Conservation (phyloP, 441 rosid species). For the Syzygium syzygioides region DNA sequence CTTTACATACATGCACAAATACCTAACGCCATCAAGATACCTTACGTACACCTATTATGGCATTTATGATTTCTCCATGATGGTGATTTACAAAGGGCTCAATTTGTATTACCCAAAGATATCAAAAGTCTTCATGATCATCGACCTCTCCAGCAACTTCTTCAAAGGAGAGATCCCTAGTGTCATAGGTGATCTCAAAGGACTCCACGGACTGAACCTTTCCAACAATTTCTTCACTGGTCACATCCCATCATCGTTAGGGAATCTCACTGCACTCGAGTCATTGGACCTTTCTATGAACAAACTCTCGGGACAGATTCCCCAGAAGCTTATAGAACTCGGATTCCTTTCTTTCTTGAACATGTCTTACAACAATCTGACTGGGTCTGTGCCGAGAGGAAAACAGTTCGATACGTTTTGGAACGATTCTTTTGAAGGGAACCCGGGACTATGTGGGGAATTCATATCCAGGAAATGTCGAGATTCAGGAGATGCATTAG, state of each 20-base stretch:
- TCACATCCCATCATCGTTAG: not conserved
- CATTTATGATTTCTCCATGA: rapidly evolving
- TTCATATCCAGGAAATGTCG: not conserved
- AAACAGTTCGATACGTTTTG: not conserved
- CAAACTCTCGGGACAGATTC: not conserved
- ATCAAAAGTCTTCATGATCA: not conserved
- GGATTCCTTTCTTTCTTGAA: not conserved
- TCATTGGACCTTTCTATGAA: not conserved
- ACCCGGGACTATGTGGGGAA: not conserved
- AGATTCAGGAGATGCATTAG: rapidly evolving
- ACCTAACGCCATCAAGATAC: rapidly evolving
- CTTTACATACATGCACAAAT: too few relatives aligned
- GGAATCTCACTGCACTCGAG: not conserved
- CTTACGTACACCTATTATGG: rapidly evolving
- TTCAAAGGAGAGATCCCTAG: not conserved
- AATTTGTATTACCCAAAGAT: not conserved
- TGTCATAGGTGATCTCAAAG: not conserved
- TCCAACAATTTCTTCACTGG: rapidly evolving
- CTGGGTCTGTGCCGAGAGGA: not conserved
- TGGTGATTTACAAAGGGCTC: not conserved
- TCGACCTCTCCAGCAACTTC: rapidly evolving
- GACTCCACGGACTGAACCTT: rapidly evolving
- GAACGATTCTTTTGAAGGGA: not conserved
- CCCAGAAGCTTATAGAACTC: not conserved
- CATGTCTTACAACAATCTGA: not conserved